These are phyloP conservation scores for Pythium graminicola DNA, from an alignment of 352 stramenopile genomes.

Conservation along the genomic window DNA sequence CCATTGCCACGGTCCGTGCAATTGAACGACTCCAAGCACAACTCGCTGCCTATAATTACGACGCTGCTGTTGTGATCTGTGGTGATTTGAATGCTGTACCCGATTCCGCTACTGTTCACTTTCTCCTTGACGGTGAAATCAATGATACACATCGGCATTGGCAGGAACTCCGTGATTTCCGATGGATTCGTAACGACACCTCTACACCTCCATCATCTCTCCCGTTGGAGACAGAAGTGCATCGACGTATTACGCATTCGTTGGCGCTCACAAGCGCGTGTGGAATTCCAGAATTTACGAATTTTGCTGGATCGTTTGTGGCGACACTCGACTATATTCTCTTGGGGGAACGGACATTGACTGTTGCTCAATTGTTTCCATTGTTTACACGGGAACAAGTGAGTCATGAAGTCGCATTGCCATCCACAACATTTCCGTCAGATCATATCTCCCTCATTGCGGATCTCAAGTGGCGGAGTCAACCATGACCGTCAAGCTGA, in stretches of 20 bases:
- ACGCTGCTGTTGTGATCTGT: conserved; percentile 44
- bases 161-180: conserved; percentile 41
- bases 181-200: conserved; percentile 29
- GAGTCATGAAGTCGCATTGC: conserved; percentile 51
- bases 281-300: conserved; percentile 64
- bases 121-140: conserved; percentile 42
- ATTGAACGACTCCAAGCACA: conserved; percentile 25
- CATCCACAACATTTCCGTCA: conserved; percentile 67
- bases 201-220: neutral
- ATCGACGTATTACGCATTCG: conserved; percentile 32
- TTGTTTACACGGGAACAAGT: conserved; percentile 57
- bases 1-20: conserved; percentile 33
- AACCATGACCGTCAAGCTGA: too few species aligned
- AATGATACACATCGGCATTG: conserved; percentile 47
- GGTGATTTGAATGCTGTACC: conserved; percentile 67
- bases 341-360: conserved; percentile 30
- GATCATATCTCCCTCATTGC: conserved; percentile 74
- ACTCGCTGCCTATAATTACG: neutral
- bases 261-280: conserved; percentile 43
- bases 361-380: conserved; percentile 46
- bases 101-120: conserved; percentile 34
- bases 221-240: neutral
- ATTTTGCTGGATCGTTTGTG: conserved; percentile 57
- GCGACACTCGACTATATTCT: conserved; percentile 72
- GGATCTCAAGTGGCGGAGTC: too few species aligned